phyloP scores from a whole-genome alignment of 2,329 filamentous ascomycete genomes.

The Aureobasidium sp. region DNA sequence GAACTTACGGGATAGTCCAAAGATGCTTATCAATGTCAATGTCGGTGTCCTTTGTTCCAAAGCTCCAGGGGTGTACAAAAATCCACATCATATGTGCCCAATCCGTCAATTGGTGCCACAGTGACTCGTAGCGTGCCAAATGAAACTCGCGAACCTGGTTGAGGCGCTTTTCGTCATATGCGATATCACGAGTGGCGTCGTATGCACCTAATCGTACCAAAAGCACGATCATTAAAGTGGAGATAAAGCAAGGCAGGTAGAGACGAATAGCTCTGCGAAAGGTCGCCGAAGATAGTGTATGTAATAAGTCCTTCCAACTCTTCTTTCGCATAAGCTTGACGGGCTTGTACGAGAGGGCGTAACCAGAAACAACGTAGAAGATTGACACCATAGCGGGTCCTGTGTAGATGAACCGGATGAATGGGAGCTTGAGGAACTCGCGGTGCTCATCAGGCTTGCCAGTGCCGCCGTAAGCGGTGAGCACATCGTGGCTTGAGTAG shows the following conservation, averaged over 20 bases:
- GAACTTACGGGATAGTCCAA: conserved; percentile 43
- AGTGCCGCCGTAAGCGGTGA: conserved; percentile 3
- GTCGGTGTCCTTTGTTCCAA: background rate
- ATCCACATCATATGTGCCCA: conserved; percentile 30
- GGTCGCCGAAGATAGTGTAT: too few relatives aligned
- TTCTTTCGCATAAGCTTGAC: background rate
- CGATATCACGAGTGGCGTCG: conserved; percentile 13
- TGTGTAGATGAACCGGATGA: conserved; percentile 45
- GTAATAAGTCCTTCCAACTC: too few relatives aligned
- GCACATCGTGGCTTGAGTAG: background rate
- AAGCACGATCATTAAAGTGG: conserved; percentile 14
- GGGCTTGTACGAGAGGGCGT: conserved; percentile 44
- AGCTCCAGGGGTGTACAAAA: conserved; percentile 8
- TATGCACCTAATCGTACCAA: background rate
- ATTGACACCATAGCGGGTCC: conserved; percentile 49
- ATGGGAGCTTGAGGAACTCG: conserved; percentile 31
- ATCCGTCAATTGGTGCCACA: conserved; percentile 14
- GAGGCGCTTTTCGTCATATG: conserved; percentile 9
- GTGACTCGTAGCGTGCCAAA: background rate
- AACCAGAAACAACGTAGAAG: conserved; percentile 56
- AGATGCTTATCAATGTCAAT: conserved; percentile 39
- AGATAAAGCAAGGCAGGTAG: conserved; percentile 15
- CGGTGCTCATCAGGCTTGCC: conserved; percentile 26
- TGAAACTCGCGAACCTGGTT: conserved; percentile 10
- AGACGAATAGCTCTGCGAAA: too few relatives aligned